Base-by-base conservation (phyloP, 179 eudicot genomes). In the Patellifolia procumbens region DNA sequence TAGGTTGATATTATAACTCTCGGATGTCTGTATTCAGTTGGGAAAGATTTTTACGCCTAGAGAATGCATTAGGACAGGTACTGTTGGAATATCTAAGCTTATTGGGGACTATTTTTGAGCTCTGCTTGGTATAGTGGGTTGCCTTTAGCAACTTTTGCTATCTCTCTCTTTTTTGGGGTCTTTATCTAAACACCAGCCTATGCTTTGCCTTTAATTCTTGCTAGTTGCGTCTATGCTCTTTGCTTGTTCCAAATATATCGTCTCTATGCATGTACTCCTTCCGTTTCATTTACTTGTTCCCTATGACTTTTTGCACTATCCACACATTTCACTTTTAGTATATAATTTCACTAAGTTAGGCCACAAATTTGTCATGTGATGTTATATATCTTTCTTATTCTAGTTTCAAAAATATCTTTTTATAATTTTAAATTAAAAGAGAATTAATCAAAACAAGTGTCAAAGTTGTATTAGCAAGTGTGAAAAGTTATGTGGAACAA, bases 31-130 rank as follows among this genome's bases (percentile, higher is more conserved):
- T 74, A 48, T 88, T 87, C 46, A 81, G 83, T 74, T 93, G 97
- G 98, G 98, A 92, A 75, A 89, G 88, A 85, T 92, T 79, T 76
- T 82, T 93, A 86, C 79, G 78, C 70, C 75, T 93, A 84, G 89
- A 84, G 77, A 89, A 93, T 84, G 82, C 87, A 56, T 86, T 97
- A 42, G 98, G 98, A 85, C 83, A 84, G 91, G 94, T 90, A 88
- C 46, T 74, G 43, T 58, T 59, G 4, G 52, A 59, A 58, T 48
- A 72, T 56, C 42, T 28, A 46, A 52, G 42, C 19, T 9, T 39
- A 59, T 58, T 77, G 19, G 7, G 26, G n/a, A 68, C 63, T 34
- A 45, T 63, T 28, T 22, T 11, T 8, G n/a, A 1, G 65, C 39
- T 69, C 39, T 68, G 34, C 26, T 48, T 56, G 29, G 16, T 13